phyloP scores from a whole-genome alignment of 768 basidiomycete species.

The Astraeus odoratus region DNA sequence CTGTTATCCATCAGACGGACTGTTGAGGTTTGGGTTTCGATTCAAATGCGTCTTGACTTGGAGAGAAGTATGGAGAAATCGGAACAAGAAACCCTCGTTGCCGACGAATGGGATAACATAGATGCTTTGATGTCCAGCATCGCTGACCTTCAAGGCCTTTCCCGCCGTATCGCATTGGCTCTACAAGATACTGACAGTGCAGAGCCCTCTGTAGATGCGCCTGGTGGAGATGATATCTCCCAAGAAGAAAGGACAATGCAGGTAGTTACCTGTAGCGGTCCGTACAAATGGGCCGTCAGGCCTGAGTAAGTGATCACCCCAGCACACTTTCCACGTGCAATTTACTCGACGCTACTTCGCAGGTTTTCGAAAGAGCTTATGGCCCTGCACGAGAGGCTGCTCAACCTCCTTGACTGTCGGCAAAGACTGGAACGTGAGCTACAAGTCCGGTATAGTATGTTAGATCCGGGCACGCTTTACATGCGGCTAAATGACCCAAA shows the following conservation, averaged over 20 bases:
- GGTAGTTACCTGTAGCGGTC: slow-evolving; percentile 19
- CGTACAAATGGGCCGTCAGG: slow-evolving; percentile 51
- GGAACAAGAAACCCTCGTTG: slow-evolving; percentile 15
- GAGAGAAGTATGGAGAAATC: slow-evolving; percentile 49
- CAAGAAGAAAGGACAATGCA: slow-evolving; percentile 7
- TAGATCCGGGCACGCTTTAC: neutral
- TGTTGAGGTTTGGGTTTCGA: slow-evolving; percentile 50
- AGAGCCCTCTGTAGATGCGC: slow-evolving; percentile 13
- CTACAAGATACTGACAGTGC: slow-evolving; percentile 28
- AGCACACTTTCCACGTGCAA: neutral
- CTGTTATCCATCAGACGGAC: slow-evolving; percentile 58
- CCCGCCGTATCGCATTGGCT: slow-evolving; percentile 47
- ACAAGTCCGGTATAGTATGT: slow-evolving; percentile 48
- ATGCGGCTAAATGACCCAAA: slow-evolving; percentile 20
- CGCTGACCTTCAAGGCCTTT: slow-evolving; percentile 44
- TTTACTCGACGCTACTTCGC: slow-evolving; percentile 15
- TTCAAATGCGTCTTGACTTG: slow-evolving; percentile 43
- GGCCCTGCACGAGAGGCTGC: slow-evolving; percentile 42
- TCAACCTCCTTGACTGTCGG: slow-evolving; percentile 37
- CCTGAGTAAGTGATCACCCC: slow-evolving; percentile 46
- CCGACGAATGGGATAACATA: slow-evolving; percentile 50
- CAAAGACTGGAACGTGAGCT: slow-evolving; percentile 49
- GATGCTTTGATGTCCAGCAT: slow-evolving; percentile 49
- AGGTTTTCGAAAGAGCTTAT: slow-evolving; percentile 55
- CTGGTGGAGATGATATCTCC: slow-evolving; percentile 17